Conservation (phyloP, 2,329 filamentous ascomycete genomes). For the Fusarium staphyleae region DNA sequence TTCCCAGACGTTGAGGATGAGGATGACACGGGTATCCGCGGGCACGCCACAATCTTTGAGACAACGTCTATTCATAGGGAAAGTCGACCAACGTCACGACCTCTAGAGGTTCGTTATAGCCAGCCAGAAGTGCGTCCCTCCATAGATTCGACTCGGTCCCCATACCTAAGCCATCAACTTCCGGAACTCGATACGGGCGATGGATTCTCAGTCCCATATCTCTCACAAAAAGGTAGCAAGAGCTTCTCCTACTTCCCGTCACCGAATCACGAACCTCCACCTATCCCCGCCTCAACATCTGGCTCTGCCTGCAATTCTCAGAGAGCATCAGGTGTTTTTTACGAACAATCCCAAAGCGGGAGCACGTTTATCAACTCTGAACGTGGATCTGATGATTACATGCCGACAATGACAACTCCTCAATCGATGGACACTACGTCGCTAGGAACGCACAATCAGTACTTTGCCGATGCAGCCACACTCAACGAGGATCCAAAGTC, state of each 20-base stretch:
- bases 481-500: slow-evolving; percentile 50
- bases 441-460: slow-evolving; percentile 52
- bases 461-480: slow-evolving; percentile 47
- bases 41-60: slow-evolving; percentile 46
- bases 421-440: slow-evolving; percentile 58
- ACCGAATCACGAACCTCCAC: slow-evolving; percentile 60
- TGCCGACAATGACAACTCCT: slow-evolving; percentile 52
- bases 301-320: slow-evolving; percentile 50
- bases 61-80: slow-evolving; percentile 41
- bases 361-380: slow-evolving; percentile 55
- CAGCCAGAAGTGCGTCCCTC: slow-evolving; percentile 36
- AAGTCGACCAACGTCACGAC: slow-evolving; percentile 29
- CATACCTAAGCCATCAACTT: slow-evolving; percentile 50
- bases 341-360: slow-evolving; percentile 48
- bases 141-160: slow-evolving; percentile 39
- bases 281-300: slow-evolving; percentile 51
- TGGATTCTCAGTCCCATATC: slow-evolving; percentile 58
- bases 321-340: slow-evolving; percentile 52
- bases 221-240: slow-evolving; percentile 46
- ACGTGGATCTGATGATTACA: slow-evolving; percentile 55
- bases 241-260: slow-evolving; percentile 46
- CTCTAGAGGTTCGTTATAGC: slow-evolving; percentile 32
- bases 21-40: slow-evolving; percentile 40
- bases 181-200: slow-evolving; percentile 60
- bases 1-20: slow-evolving; percentile 39